phyloP scores from a whole-genome alignment of 192 early-diverging fungal genomes.

The Coemansia sp. region DNA sequence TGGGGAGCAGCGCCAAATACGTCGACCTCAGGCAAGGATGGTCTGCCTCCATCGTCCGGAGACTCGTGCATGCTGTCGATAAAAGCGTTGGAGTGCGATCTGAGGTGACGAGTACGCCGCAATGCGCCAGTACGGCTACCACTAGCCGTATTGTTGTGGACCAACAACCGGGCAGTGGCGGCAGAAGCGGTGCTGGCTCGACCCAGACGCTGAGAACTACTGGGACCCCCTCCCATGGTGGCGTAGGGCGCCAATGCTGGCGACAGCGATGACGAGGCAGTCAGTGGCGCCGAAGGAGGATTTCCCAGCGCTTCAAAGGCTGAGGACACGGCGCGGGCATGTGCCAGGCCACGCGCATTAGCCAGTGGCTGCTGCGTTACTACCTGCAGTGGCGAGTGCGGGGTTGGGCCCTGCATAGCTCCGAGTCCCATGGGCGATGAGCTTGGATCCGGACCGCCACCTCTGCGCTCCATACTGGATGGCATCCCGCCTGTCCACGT shows the following conservation, averaged over 20 bases:
- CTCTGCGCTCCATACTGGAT: not conserved
- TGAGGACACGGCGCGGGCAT: constrained; percentile 48
- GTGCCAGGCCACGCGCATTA: constrained; percentile 35
- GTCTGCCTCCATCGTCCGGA: not conserved
- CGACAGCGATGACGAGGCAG: constrained; percentile 17
- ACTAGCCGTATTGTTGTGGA: constrained; percentile 1
- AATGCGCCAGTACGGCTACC: constrained; percentile 16
- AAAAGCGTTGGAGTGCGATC: constrained; percentile 18
- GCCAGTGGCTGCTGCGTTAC: constrained; percentile 10
- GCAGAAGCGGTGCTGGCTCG: constrained; percentile 7
- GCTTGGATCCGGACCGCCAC: not conserved
- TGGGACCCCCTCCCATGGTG: not conserved
- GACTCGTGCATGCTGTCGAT: constrained; percentile 8
- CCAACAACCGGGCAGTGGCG: not conserved
- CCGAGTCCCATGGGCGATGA: constrained; percentile 10
- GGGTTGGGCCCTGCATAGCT: not conserved
- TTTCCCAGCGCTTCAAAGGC: constrained; percentile 46
- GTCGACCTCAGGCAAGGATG: constrained; percentile 6
- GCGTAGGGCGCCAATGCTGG: constrained; percentile 27
- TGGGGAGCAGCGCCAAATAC: not conserved
- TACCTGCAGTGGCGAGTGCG: constrained; percentile 25
- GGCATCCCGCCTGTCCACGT: constrained; percentile 21
- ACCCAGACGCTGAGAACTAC: not conserved
- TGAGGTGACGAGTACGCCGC: constrained; percentile 25
- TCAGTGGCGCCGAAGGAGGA: constrained; percentile 7